These are phyloP conservation scores for Aspergillus avenaceus DNA, from an alignment of 495 filamentous ascomycete genomes.

Conservation along the genomic window DNA sequence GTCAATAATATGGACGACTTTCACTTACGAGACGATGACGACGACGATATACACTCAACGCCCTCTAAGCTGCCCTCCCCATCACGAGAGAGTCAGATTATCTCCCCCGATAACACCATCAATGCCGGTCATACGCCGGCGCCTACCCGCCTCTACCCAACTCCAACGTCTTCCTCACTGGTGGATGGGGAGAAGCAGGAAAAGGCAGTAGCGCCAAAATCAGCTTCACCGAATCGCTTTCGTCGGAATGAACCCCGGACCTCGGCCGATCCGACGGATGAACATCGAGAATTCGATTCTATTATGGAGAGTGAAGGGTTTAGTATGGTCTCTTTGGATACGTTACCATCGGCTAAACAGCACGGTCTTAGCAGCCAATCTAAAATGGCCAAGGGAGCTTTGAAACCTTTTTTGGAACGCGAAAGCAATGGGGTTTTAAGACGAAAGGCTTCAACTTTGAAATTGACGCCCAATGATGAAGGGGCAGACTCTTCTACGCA, in stretches of 20 bases:
- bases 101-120: conserved; percentile 29
- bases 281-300: conserved; percentile 49
- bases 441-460: conserved; percentile 23
- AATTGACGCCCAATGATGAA: conserved; percentile 9
- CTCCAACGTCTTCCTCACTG: conserved; percentile 39
- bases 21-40: conserved; percentile 24
- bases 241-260: conserved; percentile 6
- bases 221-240: not conserved
- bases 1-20: conserved; percentile 28
- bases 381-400: conserved; percentile 18
- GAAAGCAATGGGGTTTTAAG: conserved; percentile 27
- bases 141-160: conserved; percentile 34
- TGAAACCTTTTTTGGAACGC: conserved; percentile 24
- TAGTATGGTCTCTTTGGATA: conserved; percentile 55
- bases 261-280: conserved; percentile 35
- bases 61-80: conserved; percentile 42
- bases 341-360: conserved; percentile 44
- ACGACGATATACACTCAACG: conserved; percentile 33
- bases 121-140: conserved; percentile 27
- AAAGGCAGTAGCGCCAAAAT: conserved; percentile 1
- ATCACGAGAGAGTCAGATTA: conserved; percentile 20
- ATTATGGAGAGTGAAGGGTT: conserved; percentile 59
- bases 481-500: not conserved
- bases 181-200: conserved; percentile 32
- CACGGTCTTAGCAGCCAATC: conserved; percentile 24